These are phyloP conservation scores for Hypsizygus ulmarius DNA, from an alignment of 1,284 basidiomycete genomes.

Conservation along the genomic window DNA sequence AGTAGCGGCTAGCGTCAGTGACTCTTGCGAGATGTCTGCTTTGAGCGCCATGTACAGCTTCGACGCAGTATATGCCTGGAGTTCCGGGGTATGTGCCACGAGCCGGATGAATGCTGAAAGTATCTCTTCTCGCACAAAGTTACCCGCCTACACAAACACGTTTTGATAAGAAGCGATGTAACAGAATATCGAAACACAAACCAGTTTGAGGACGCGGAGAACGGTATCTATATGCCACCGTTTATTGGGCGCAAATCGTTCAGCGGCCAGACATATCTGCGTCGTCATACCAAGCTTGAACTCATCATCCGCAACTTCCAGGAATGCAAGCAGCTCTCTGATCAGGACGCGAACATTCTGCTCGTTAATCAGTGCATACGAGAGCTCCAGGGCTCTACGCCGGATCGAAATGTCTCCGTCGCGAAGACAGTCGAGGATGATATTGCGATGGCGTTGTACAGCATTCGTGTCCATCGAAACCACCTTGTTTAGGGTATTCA, in stretches of 20 bases:
- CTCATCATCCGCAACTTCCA: constrained; percentile 98
- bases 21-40: constrained; percentile 94
- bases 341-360: constrained; percentile 91
- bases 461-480: constrained; percentile 98
- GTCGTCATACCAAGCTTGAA: constrained; percentile 99
- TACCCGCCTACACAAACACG: constrained; percentile 72
- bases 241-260: constrained; percentile 96
- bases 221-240: constrained; percentile 99
- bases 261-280: constrained; percentile 94
- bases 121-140: constrained; percentile 97
- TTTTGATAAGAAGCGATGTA: not conserved
- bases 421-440: constrained; percentile 95
- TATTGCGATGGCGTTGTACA: constrained; percentile 96
- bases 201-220: constrained; percentile 87
- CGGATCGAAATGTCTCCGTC: constrained; percentile 99
- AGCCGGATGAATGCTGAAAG: constrained; percentile 94
- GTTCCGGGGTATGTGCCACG: constrained; percentile 94
- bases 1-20: constrained; percentile 87
- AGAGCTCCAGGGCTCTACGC: constrained; percentile 92
- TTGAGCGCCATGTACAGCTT: constrained; percentile 89
- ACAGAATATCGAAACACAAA: constrained; percentile 37
- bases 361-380: constrained; percentile 97
- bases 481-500: constrained; percentile 98
- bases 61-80: constrained; percentile 95
- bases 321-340: constrained; percentile 90